Evolutionary conservation across 2,329 filamentous ascomycete genomes (phyloP), one percentile per base, ranked within the genome.

Genomic region (Colletotrichum liaoningense): DNA sequence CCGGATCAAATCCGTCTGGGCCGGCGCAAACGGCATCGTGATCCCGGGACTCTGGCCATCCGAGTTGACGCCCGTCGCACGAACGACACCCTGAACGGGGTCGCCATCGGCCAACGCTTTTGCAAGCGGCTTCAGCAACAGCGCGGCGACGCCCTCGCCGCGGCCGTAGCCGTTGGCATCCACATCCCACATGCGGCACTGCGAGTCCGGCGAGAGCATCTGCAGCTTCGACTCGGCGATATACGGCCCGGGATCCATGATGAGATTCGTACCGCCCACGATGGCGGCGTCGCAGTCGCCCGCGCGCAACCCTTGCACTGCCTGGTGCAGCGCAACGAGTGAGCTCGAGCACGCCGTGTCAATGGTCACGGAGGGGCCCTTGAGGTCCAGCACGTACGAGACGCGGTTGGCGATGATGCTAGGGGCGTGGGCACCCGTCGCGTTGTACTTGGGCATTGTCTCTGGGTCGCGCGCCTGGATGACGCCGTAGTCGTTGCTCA

Each of bases 151-250:
- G 1, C 87, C 88, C 56, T 90, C 88, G 11, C 87, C 88, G 0
- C 88, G 82, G 6, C 81, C 87, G 75, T 89, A 90, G 1, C 88
- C 88, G 75, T 88, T 79, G 0, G 86, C 88, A 3, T 77, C 77
- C 4, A 77, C 79, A 74, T 87, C 84, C 79, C 82, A 87, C 79
- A 83, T 84, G 8, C 78, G 77, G 64, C 78, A 82, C 16, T 77
- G 75, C 11, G 81, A 81, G 1, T 76, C 79, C 0, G 83, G 80
- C 4, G 82, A 84, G 12, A 86, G 76, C 79, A 85, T 82, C 28
- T 82, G 76, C 12, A 81, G 74, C 70, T 63, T 63, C 4, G 22
- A 56, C 30, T 78, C 76, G 58, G 76, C 77, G 24, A 62, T 38
- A 33, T 52, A 59, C 14, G 54, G 54, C 26, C 46, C 63, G 35